Conservation (phyloP, 192 early-diverging fungal species). For the Backusella tarrabulga region DNA sequence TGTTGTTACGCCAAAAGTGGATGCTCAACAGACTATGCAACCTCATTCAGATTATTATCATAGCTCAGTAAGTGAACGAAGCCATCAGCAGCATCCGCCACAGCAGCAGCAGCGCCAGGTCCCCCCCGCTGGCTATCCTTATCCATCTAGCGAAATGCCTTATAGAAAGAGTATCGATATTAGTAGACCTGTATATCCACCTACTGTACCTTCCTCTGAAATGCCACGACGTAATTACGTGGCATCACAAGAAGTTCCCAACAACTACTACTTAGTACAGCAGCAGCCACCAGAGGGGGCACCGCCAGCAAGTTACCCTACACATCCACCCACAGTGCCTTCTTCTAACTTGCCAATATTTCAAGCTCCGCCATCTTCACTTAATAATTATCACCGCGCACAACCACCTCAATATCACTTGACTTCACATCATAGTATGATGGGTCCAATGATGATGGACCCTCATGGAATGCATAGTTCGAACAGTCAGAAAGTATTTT, state of each 20-base stretch:
- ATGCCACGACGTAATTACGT: not conserved
- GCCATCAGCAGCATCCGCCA: not conserved
- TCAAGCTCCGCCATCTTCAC: not conserved
- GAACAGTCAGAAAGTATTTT: slow-evolving; percentile 37
- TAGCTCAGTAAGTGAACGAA: not conserved
- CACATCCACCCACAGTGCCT: not conserved
- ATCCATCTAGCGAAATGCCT: not conserved
- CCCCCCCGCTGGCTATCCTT: not conserved
- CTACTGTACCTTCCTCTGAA: not conserved
- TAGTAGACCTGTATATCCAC: slow-evolving; percentile 1
- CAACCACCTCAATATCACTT: not conserved
- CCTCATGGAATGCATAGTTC: not conserved
- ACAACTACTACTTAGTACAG: not conserved
- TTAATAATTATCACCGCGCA: not conserved
- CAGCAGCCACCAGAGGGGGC: not conserved
- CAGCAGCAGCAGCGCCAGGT: not conserved
- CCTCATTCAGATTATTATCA: not conserved
- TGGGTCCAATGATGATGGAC: not conserved
- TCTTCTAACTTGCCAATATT: not conserved
- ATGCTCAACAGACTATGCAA: not conserved
- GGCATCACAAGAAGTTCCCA: not conserved
- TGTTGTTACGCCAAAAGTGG: not conserved
- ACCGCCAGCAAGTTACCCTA: not conserved
- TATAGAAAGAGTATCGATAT: slow-evolving; percentile 9
- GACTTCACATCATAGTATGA: not conserved